phyloP scores from a whole-genome alignment of 2,329 filamentous ascomycete species.

The Huntiella omanensis region DNA sequence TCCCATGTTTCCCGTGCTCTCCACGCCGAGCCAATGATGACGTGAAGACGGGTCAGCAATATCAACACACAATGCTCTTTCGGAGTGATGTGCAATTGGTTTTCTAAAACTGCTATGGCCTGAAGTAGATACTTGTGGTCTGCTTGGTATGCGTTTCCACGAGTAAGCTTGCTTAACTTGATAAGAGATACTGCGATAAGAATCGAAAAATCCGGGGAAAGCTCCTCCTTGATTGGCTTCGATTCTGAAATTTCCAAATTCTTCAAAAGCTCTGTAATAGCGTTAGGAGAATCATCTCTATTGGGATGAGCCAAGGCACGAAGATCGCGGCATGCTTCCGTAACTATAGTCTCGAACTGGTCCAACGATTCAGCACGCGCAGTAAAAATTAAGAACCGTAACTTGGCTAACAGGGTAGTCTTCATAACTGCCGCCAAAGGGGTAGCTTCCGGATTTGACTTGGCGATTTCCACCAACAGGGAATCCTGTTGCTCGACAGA shows the following conservation, averaged over 20 bases:
- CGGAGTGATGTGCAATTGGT: constrained; percentile 26
- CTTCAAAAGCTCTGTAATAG: constrained; percentile 5
- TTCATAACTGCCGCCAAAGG: constrained; percentile 12
- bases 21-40: constrained; percentile 30
- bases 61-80: constrained; percentile 29
- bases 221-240: constrained; percentile 8
- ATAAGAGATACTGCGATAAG: constrained; percentile 9
- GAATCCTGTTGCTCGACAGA: constrained; percentile 2
- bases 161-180: constrained; percentile 3
- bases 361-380: constrained; percentile 25
- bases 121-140: constrained; percentile 22
- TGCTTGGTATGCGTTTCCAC: not conserved
- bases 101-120: constrained; percentile 30
- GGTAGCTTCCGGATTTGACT: constrained; percentile 20
- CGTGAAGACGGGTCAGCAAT: constrained; percentile 31
- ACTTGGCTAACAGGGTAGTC: not conserved
- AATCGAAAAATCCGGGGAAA: constrained; percentile 11
- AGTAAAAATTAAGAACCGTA: constrained; percentile 26
- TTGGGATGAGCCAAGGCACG: constrained; percentile 4
- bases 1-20: constrained; percentile 30
- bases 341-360: constrained; percentile 21
- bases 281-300: constrained; percentile 11
- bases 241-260: constrained; percentile 4
- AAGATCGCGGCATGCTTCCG: constrained; percentile 12
- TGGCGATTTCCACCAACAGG: constrained; percentile 19